These are phyloP conservation scores for Suhomyces panamericanus DNA, from an alignment of 1,139 yeast species.

Conservation along the genomic window DNA sequence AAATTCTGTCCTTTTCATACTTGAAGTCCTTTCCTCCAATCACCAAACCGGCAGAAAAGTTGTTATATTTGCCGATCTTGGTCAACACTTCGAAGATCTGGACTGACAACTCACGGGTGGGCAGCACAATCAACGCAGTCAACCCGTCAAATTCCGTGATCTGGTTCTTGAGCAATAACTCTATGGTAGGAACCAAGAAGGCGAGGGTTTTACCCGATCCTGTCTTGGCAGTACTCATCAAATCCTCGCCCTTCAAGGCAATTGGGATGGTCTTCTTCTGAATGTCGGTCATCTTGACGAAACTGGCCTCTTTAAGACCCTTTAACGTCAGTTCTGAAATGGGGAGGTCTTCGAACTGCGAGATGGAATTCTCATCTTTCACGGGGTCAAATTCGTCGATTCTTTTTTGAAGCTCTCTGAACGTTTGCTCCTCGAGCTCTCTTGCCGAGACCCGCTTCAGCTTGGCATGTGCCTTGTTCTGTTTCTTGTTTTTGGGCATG, in stretches of 20 bases:
- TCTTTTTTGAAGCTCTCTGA: constrained; percentile 45
- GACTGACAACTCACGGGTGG: constrained; percentile 91
- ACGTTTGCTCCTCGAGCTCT: constrained; percentile 44
- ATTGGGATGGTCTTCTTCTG: constrained; percentile 78
- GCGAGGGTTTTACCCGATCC: constrained; percentile 97
- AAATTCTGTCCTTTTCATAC: constrained; percentile 82
- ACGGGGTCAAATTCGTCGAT: constrained; percentile 53
- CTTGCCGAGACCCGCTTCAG: constrained; percentile 26
- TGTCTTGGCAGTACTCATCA: constrained; percentile 91
- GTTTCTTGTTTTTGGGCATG: constrained; percentile 28
- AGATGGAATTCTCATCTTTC: constrained; percentile 27
- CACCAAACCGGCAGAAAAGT: constrained; percentile 89
- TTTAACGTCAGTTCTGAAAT: constrained; percentile 61
- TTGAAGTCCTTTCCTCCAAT: constrained; percentile 96
- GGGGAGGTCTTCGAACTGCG: constrained; percentile 70
- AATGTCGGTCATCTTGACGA: constrained; percentile 77
- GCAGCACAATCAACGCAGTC: constrained; percentile 89
- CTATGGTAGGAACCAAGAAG: constrained; percentile 82
- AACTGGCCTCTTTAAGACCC: constrained; percentile 75
- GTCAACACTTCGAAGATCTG: constrained; percentile 90
- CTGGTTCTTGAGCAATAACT: constrained; percentile 63
- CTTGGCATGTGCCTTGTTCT: constrained; percentile 20
- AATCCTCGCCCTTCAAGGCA: constrained; percentile 77
- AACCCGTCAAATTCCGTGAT: constrained; percentile 92
- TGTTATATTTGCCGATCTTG: constrained; percentile 77